Base-by-base conservation (phyloP, 371 early-diverging fungal species). In the Haplosporangium sp. region DNA sequence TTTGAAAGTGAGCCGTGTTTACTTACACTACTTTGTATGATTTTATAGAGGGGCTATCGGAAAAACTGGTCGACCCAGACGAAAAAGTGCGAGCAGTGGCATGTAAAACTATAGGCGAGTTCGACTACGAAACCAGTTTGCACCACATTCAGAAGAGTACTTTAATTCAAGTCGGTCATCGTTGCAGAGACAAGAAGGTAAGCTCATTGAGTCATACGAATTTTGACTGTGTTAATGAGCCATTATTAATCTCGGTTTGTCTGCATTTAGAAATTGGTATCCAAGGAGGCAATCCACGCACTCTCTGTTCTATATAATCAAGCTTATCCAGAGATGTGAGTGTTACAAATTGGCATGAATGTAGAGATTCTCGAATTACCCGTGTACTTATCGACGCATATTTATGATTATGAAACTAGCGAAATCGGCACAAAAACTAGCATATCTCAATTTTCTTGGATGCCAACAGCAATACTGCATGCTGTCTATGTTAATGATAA, bases 111-210 rank as follows among this genome's bases (percentile, higher is more conserved):
- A 74, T 97, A 20, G 90, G 90, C 9, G 81, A 86, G 50, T 75
- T 97, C 35, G 92, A 91, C 44, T 83, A 86, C 50, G 88, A 88
- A 2, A 71, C 76, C 39, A 82, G 89, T 4, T 79, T 89, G 4
- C 84, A 86, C 48, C 82, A 85, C n/a, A 74, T 95, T 2, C 85
- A 89, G 47, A 87, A 86, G 20, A 75, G 86, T 3, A 84, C 95
- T 4, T 65, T 97, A 38, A 72, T 87, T 39, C 89, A 87, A 50
- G 73, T 96, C 3, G 91, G 91, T 9, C 85, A 90, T 61, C 91
- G 99, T 7, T 92, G 95, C 82, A 93, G 91, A 61, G 99, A 99
- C 84, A 94, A 95, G 71, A 96, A 94, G 88, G 89, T 90, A 87
- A n/a, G 39, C 39, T 6, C 39, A 39, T 2, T 4, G n/a, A 3